phyloP scores from a whole-genome alignment of 139 green algal species.

The Chlorella ohadii region DNA sequence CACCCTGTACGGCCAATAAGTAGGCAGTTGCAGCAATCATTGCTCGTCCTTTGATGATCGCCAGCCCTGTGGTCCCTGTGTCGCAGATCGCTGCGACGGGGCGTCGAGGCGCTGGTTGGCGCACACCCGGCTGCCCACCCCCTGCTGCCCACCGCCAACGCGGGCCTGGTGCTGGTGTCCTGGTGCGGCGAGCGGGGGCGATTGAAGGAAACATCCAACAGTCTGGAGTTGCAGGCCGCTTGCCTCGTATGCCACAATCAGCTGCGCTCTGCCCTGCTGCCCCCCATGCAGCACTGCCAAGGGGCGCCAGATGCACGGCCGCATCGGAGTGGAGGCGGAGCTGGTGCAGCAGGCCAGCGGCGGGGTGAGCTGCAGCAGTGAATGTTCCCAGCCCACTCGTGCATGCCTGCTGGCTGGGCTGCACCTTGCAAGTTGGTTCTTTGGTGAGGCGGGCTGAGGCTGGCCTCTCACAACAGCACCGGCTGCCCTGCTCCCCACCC shows the following conservation, averaged over 20 bases:
- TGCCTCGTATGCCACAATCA: too few relatives aligned
- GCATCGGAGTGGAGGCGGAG: background rate
- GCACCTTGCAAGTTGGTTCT: too few relatives aligned
- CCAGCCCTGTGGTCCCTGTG: background rate
- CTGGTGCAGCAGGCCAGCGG: background rate
- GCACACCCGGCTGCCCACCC: background rate
- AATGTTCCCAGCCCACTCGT: background rate
- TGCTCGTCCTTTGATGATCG: too few relatives aligned
- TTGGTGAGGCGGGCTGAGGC: too few relatives aligned
- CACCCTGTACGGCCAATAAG: too few relatives aligned
- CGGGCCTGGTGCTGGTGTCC: constrained; percentile 3
- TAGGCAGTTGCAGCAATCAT: too few relatives aligned
- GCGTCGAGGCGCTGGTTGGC: background rate
- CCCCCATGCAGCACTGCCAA: constrained; percentile 13
- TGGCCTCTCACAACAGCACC: too few relatives aligned
- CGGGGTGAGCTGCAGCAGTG: background rate
- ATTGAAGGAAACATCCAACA: too few relatives aligned
- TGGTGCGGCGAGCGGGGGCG: too few relatives aligned
- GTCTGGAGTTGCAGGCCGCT: too few relatives aligned
- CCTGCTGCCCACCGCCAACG: constrained; percentile 16
- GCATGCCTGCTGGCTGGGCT: background rate
- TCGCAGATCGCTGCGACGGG: background rate
- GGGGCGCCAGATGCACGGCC: background rate
- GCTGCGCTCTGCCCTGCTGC: too few relatives aligned
- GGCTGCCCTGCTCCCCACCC: background rate